These are phyloP conservation scores for Candida sakaeoensis DNA, from an alignment of 805 yeast genomes.

Conservation along the genomic window DNA sequence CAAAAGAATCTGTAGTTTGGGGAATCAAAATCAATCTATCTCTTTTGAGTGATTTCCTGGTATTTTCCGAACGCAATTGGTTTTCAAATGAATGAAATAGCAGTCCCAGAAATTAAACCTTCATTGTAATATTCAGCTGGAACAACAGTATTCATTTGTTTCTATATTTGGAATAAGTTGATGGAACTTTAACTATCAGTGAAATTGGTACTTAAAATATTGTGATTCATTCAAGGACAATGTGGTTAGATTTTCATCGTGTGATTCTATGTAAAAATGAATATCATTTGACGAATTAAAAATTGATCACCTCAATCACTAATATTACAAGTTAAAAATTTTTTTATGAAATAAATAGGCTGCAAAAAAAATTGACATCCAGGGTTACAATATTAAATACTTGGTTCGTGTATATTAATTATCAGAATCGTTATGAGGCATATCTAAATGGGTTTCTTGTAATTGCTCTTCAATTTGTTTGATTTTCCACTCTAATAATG, in stretches of 20 bases:
- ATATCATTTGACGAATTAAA: no score
- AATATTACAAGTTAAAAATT: no score
- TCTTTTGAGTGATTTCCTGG: conserved; percentile 12
- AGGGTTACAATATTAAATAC: no score
- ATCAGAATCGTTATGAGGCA: not conserved
- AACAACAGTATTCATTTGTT: not conserved
- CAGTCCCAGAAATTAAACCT: conserved; percentile 54
- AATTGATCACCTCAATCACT: no score
- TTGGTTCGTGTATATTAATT: no score
- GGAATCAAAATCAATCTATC: conserved; percentile 41
- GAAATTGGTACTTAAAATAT: not conserved
- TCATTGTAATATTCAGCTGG: conserved; percentile 13
- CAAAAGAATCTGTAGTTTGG: conserved; percentile 46
- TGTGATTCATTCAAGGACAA: no score
- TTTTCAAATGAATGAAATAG: conserved; percentile 38
- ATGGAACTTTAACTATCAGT: not conserved
- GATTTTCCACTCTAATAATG: conserved; percentile 51
- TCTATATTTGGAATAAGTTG: not conserved
- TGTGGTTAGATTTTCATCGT: conserved; percentile 4
- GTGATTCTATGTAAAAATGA: no score
- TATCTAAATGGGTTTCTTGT: not conserved
- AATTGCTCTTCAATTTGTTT: conserved; percentile 7
- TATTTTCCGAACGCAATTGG: no score
- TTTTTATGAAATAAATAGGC: not conserved
- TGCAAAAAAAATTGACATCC: not conserved